These are phyloP conservation scores for Lycium barbarum DNA, from an alignment of 257 asterid species.

Conservation along the genomic window DNA sequence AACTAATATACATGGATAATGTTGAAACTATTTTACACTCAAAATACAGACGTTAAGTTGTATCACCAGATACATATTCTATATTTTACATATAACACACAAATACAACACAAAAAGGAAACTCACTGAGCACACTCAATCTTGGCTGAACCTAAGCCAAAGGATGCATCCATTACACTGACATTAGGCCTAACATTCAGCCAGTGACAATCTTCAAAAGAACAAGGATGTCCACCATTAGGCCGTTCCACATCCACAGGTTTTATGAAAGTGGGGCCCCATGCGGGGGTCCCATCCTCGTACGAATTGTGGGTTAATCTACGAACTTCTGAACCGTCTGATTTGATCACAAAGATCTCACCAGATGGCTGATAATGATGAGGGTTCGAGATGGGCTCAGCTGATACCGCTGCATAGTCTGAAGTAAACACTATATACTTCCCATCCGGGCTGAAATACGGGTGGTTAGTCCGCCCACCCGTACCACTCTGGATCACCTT, in stretches of 20 bases:
- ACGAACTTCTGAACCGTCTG: slow-evolving; percentile 66
- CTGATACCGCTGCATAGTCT: slow-evolving; percentile 87
- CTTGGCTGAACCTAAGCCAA: slow-evolving; percentile 22
- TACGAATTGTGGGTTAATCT: slow-evolving; percentile 80
- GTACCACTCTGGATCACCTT: slow-evolving; percentile 78
- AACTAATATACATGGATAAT: too few species aligned
- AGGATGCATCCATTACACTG: slow-evolving; percentile 10
- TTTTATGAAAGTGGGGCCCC: slow-evolving; percentile 62
- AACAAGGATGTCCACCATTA: slow-evolving; percentile 54
- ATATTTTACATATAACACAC: neutral
- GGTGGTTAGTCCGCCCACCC: slow-evolving; percentile 90
- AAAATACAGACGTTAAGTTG: too few species aligned
- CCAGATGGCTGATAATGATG: slow-evolving; percentile 92
- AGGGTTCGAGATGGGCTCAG: slow-evolving; percentile 86
- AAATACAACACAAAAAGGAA: neutral
- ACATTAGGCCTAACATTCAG: slow-evolving; percentile 43
- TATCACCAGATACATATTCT: neutral
- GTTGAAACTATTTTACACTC: too few species aligned
- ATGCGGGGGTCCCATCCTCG: slow-evolving; percentile 87
- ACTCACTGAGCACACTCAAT: slow-evolving; percentile 23
- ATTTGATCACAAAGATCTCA: slow-evolving; percentile 68
- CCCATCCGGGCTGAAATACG: slow-evolving; percentile 87
- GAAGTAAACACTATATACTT: slow-evolving; percentile 72
- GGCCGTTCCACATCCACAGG: slow-evolving; percentile 63
- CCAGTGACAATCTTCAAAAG: slow-evolving; percentile 84